These are phyloP conservation scores for Macroventuria anomochaeta DNA, from an alignment of 2,329 filamentous ascomycete species.

Conservation along the genomic window DNA sequence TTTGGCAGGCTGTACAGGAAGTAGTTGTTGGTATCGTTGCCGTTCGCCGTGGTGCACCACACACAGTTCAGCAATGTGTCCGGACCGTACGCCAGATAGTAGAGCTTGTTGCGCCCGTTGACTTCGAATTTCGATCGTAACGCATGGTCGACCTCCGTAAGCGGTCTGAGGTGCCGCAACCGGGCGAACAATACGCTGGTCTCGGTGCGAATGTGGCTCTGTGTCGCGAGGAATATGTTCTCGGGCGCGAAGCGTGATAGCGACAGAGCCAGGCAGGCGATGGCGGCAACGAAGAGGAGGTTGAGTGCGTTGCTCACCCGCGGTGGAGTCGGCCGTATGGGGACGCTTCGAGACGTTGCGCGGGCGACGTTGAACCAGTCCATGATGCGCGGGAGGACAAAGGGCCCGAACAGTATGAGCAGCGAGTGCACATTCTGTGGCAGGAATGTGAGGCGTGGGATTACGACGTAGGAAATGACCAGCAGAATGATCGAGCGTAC, in stretches of 20 bases:
- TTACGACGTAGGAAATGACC: constrained; percentile 43
- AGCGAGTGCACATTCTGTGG: constrained; percentile 42
- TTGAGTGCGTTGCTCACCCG: constrained; percentile 64
- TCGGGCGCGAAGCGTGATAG: constrained; percentile 73
- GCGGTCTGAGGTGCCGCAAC: constrained; percentile 65
- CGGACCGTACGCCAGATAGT: constrained; percentile 86
- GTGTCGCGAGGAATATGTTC: constrained; percentile 80
- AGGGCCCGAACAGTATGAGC: constrained; percentile 68
- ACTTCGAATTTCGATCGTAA: constrained; percentile 69
- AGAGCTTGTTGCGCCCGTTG: constrained; percentile 70
- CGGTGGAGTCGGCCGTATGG: constrained; percentile 63
- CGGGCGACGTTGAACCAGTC: constrained; percentile 67
- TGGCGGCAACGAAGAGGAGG: constrained; percentile 63
- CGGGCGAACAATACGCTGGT: constrained; percentile 84
- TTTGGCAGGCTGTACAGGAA: constrained; percentile 80
- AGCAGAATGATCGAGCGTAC: constrained; percentile 41
- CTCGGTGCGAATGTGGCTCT: constrained; percentile 84
- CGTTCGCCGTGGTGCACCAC: constrained; percentile 72
- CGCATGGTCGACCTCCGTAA: constrained; percentile 67
- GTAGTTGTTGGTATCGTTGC: constrained; percentile 72
- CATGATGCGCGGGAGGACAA: constrained; percentile 71
- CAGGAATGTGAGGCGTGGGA: constrained; percentile 49
- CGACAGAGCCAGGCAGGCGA: constrained; percentile 65
- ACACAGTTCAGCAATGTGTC: constrained; percentile 74
- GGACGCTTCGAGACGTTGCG: constrained; percentile 49